Percentiles rank a stretch among this genome's conserved stretches.
Conservation (phyloP, 805 yeast genomes). For the Saturnispora besseyi region DNA sequence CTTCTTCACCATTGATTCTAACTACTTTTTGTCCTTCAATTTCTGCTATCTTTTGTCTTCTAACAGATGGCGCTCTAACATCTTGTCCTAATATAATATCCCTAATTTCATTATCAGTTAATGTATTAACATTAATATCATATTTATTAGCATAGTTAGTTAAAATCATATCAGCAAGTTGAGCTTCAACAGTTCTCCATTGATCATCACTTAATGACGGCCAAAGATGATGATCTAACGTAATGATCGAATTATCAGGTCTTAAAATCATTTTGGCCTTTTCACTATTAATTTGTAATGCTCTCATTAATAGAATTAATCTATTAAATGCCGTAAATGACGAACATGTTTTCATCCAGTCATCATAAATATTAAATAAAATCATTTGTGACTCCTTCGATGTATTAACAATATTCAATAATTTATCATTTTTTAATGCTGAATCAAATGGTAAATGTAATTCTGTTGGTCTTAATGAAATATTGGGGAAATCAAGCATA, state of each 20-base stretch:
- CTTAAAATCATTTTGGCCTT: constrained; percentile 64
- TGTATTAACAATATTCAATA: constrained; percentile 66
- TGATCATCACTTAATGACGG: constrained; percentile 82
- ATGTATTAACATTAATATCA: constrained; percentile 73
- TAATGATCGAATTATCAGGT: constrained; percentile 62
- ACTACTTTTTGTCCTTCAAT: constrained; percentile 44
- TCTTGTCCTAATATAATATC: constrained; percentile 94
- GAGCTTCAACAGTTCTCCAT: constrained; percentile 86
- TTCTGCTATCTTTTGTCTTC: constrained; percentile 77
- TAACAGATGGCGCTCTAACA: constrained; percentile 79
- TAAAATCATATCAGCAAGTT: constrained; percentile 78
- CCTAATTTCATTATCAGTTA: constrained; percentile 89
- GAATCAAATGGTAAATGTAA: constrained; percentile 83
- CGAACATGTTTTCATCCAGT: constrained; percentile 79
- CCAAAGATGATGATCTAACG: constrained; percentile 84
- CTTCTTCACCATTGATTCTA: constrained; percentile 25
- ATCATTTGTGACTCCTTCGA: constrained; percentile 95
- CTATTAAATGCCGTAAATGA: constrained; percentile 93
- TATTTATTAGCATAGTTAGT: constrained; percentile 78
- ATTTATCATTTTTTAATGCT: constrained; percentile 70
- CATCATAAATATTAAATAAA: constrained; percentile 83
- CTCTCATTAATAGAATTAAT: constrained; percentile 71
- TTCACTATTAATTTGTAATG: constrained; percentile 68
- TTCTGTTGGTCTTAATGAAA: constrained; percentile 82
- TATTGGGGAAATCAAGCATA: constrained; percentile 92